Evolutionary conservation across 1,139 yeast species (phyloP).

Genomic region (Wickerhamomyces sp.): DNA sequence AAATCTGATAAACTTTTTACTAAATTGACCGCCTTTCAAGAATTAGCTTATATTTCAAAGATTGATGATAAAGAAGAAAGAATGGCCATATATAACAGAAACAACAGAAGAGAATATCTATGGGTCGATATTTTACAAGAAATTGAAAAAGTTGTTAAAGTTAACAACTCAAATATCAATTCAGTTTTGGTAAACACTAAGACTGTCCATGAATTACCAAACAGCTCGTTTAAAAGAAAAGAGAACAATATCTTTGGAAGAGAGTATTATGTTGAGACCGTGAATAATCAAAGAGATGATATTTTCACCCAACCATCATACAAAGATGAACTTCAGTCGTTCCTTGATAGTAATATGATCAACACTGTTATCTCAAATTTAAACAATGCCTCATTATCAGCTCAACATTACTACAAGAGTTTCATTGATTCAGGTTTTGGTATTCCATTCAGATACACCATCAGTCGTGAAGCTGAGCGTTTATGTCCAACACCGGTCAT

Average conservation of each 20-base stretch:
- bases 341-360: slow-evolving; percentile 16
- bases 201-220: background rate
- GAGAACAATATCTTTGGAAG: slow-evolving; percentile 21
- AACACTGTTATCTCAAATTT: slow-evolving; percentile 6
- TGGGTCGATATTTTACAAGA: slow-evolving; percentile 62
- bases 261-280: slow-evolving; percentile 18
- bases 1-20: slow-evolving; percentile 50
- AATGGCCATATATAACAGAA: slow-evolving; percentile 47
- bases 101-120: slow-evolving; percentile 38
- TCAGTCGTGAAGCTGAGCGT: slow-evolving; percentile 53
- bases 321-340: slow-evolving; percentile 9
- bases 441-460: slow-evolving; percentile 40
- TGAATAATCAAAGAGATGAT: slow-evolving; percentile 18
- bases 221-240: background rate
- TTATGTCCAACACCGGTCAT: slow-evolving; percentile 54
- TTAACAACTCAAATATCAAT: slow-evolving; percentile 30
- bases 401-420: slow-evolving; percentile 19
- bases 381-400: slow-evolving; percentile 3
- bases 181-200: slow-evolving; percentile 10
- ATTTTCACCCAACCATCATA: slow-evolving; percentile 17
- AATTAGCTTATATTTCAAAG: slow-evolving; percentile 56
- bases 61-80: slow-evolving; percentile 45
- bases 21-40: slow-evolving; percentile 69
- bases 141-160: slow-evolving; percentile 49
- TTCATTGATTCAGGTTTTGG: slow-evolving; percentile 36